Evolutionary conservation across 2,329 filamentous ascomycete genomes (phyloP).

Genomic region (Lithohypha guttulata): DNA sequence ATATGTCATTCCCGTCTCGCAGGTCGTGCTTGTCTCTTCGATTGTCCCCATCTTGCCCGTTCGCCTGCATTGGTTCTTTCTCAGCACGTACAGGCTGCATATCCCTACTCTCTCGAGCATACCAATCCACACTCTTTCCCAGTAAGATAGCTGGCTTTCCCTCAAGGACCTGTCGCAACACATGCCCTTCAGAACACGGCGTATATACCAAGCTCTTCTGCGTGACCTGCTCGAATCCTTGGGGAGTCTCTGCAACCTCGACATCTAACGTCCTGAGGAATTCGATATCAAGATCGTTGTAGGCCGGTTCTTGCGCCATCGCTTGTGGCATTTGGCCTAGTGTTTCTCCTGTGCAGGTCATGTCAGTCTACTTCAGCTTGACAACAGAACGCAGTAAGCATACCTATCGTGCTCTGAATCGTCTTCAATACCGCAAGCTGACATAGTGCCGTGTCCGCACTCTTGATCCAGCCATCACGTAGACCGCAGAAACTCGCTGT

Average conservation of each 20-base stretch:
- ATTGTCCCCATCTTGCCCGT: background rate
- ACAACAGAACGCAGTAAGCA: background rate
- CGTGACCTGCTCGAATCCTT: constrained; percentile 7
- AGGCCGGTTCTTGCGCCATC: constrained; percentile 7
- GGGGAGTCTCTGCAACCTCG: background rate
- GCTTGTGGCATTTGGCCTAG: background rate
- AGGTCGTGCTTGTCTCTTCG: background rate
- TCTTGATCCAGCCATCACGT: constrained; percentile 7
- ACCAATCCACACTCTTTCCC: constrained; percentile 4
- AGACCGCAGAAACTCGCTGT: constrained; percentile 8
- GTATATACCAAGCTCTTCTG: constrained; percentile 7
- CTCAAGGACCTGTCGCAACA: constrained; percentile 1
- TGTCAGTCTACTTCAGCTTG: background rate
- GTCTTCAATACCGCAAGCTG: constrained; percentile 7
- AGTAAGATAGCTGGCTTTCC: constrained; percentile 2
- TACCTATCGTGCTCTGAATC: constrained; percentile 5
- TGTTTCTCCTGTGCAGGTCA: background rate
- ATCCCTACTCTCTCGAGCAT: constrained; percentile 4
- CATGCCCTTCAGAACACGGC: constrained; percentile 2
- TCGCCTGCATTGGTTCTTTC: background rate
- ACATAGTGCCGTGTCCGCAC: background rate
- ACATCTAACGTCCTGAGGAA: constrained; percentile 2
- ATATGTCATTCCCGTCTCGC: background rate
- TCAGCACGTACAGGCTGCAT: background rate
- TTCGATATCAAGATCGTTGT: constrained; percentile 9